Evolutionary conservation across 2,329 filamentous ascomycete genomes (phyloP).

Genomic region (Endoconidiophora polonica): DNA sequence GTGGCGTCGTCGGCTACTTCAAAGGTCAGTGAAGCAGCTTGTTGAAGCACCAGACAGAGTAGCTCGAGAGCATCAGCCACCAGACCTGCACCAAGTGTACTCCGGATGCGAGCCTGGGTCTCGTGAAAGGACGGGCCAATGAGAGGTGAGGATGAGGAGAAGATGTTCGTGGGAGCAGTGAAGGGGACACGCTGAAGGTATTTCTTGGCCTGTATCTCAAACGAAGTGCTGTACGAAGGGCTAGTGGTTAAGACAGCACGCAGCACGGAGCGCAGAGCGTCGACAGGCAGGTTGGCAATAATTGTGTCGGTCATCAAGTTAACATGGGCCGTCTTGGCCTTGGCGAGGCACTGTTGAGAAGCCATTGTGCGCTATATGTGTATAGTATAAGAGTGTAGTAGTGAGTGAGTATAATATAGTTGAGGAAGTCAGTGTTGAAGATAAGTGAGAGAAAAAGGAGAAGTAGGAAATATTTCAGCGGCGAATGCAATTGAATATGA

Average conservation of each 20-base stretch:
- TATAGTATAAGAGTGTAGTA: not conserved
- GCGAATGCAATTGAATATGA: no score
- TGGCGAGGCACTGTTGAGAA: not conserved
- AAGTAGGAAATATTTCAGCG: no score
- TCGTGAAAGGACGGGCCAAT: slow-evolving; percentile 11
- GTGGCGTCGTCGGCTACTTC: not conserved
- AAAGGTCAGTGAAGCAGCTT: slow-evolving; percentile 7
- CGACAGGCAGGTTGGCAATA: slow-evolving; percentile 25
- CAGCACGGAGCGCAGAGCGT: slow-evolving; percentile 24
- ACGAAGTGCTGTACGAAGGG: slow-evolving; percentile 19
- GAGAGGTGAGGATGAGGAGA: not conserved
- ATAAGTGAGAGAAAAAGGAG: no score
- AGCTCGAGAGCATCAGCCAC: slow-evolving; percentile 14
- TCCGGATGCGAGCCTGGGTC: slow-evolving; percentile 15
- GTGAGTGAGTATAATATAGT: no score
- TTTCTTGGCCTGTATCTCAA: slow-evolving; percentile 19
- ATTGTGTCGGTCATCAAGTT: slow-evolving; percentile 31
- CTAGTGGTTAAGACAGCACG: slow-evolving; percentile 17
- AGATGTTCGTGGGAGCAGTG: not conserved
- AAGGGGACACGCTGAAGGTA: slow-evolving; percentile 17
- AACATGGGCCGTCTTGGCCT: slow-evolving; percentile 23
- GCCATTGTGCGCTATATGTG: not conserved
- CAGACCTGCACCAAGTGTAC: slow-evolving; percentile 18
- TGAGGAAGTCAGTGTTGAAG: no score
- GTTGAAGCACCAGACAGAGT: slow-evolving; percentile 10